A percentile compares a stretch with the other conserved stretches of the same genome.
phyloP scores from a whole-genome alignment of 164 flowering plant genomes.

The Buxus sempervirens region DNA sequence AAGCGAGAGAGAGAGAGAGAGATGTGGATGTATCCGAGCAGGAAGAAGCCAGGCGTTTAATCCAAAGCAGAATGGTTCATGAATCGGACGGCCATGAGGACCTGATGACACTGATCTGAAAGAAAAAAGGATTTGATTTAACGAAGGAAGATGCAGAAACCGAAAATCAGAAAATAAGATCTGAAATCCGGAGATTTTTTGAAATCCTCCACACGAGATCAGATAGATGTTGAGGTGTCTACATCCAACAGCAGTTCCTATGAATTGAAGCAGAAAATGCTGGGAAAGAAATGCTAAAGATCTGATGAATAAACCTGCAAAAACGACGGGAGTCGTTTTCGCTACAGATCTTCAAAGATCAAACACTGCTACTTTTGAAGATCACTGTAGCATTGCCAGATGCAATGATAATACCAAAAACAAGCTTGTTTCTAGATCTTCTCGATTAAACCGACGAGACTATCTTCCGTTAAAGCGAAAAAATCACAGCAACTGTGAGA shows the following conservation, averaged over 20 bases:
- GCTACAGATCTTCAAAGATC: background rate
- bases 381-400: background rate
- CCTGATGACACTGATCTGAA: too few relatives aligned
- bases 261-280: too few relatives aligned
- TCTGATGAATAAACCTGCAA: background rate
- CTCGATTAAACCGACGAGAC: background rate
- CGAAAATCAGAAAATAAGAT: background rate
- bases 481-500: background rate
- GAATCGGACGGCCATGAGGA: background rate
- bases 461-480: background rate
- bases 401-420: background rate
- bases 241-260: too few relatives aligned
- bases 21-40: background rate
- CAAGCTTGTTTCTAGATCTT: background rate
- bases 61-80: background rate
- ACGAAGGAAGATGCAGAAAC: background rate
- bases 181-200: background rate
- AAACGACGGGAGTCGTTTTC: background rate
- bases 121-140: background rate
- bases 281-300: too few relatives aligned
- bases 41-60: background rate
- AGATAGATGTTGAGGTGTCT: too few relatives aligned
- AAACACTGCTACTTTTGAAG: background rate
- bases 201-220: background rate
- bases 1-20: background rate